These are phyloP conservation scores for Botrytis sinoallii DNA, from an alignment of 2,329 filamentous ascomycete species.

Conservation along the genomic window DNA sequence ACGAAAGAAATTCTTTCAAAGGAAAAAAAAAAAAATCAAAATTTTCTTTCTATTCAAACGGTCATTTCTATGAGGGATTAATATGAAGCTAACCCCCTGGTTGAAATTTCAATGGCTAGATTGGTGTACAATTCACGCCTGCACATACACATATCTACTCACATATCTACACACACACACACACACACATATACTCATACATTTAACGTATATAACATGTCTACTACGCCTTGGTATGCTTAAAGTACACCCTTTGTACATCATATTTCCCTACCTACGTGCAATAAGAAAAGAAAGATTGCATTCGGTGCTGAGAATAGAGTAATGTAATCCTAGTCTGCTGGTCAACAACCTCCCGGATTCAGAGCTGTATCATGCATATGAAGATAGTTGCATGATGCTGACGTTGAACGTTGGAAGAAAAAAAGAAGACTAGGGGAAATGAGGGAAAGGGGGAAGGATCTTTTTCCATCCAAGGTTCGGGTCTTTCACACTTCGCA, in stretches of 20 bases:
- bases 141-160: not conserved
- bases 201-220: not conserved
- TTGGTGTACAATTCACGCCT: not conserved
- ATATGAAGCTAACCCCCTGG: not conserved
- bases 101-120: not conserved
- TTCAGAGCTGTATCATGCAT: not conserved
- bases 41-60: not conserved
- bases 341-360: not conserved
- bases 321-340: not conserved
- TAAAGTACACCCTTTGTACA: not conserved
- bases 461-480: not conserved
- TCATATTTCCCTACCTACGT: not conserved
- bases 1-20: not conserved
- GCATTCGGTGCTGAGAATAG: not conserved
- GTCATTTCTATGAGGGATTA: constrained; percentile 11
- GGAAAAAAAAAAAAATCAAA: not conserved
- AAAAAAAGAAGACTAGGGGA: not conserved
- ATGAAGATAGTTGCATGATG: constrained; percentile 6
- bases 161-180: not conserved
- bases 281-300: not conserved
- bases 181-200: not conserved
- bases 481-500: not conserved
- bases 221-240: not conserved
- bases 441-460: not conserved
- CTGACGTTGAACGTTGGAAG: not conserved